Percentiles rank a stretch among this genome's conserved stretches.
Evolutionary conservation across 208 protist genomes (phyloP).

Genomic region (Naegleria gruberi): DNA sequence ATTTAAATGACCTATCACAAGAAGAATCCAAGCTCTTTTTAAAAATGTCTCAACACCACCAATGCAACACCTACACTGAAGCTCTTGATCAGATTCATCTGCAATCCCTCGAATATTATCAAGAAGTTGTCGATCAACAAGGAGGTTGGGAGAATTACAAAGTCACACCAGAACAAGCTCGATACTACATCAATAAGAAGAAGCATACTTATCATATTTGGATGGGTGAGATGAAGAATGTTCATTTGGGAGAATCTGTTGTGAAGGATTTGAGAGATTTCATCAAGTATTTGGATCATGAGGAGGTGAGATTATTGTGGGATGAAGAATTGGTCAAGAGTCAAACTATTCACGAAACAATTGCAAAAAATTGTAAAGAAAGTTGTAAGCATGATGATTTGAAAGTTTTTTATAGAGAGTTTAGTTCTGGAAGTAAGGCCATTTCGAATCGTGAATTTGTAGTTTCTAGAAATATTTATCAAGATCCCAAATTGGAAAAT

Average conservation of each 20-base stretch:
- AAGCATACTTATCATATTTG: neutral
- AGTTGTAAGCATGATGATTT: neutral
- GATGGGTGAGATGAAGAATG: neutral
- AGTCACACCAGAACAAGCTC: neutral
- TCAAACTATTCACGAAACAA: neutral
- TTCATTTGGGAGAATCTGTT: neutral
- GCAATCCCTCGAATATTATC: neutral
- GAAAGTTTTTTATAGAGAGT: neutral
- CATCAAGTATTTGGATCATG: neutral
- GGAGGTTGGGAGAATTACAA: neutral
- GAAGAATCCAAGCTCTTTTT: no score
- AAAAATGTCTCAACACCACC: neutral
- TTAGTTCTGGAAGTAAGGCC: neutral
- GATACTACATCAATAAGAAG: neutral
- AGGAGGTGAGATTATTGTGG: neutral
- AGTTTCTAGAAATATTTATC: neutral
- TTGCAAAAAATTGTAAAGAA: neutral
- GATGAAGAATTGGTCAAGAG: neutral
- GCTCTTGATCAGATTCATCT: neutral
- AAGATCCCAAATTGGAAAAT: neutral
- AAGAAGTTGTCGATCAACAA: neutral
- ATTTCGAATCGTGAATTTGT: neutral
- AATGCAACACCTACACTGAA: neutral
- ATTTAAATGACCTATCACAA: no score
- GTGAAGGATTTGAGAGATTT: neutral